These are phyloP conservation scores for Pilobolus umbonatus DNA, from an alignment of 192 early-diverging fungal genomes.

Conservation along the genomic window DNA sequence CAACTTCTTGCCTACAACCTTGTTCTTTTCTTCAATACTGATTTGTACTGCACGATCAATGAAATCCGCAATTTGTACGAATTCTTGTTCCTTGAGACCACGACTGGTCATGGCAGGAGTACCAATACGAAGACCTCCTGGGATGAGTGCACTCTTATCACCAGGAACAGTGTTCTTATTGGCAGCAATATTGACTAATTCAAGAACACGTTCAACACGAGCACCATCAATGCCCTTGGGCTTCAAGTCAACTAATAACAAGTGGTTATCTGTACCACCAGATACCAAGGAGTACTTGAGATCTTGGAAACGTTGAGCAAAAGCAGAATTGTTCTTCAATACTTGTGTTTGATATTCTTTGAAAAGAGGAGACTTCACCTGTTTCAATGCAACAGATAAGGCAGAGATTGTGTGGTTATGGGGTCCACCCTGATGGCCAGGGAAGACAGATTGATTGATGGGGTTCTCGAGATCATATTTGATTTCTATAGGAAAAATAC, in stretches of 20 bases:
- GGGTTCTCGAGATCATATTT: conserved; percentile 90
- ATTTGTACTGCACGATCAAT: conserved; percentile 85
- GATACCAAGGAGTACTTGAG: conserved; percentile 81
- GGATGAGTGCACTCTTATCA: conserved; percentile 90
- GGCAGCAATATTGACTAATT: conserved; percentile 93
- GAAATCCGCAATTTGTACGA: conserved; percentile 80
- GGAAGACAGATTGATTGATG: conserved; percentile 97
- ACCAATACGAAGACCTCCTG: conserved; percentile 91
- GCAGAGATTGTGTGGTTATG: conserved; percentile 99
- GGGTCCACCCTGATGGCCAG: conserved; percentile 97
- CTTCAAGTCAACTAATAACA: conserved; percentile 85
- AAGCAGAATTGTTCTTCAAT: conserved; percentile 82
- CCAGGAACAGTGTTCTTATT: conserved; percentile 99
- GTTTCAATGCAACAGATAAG: conserved; percentile 89
- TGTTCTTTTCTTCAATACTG: conserved; percentile 62
- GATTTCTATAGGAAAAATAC: conserved; percentile 41
- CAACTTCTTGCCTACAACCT: conserved; percentile 66
- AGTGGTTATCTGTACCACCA: conserved; percentile 94
- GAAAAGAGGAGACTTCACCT: conserved; percentile 76
- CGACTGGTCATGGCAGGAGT: conserved; percentile 98
- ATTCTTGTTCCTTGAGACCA: conserved; percentile 82
- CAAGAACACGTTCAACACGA: conserved; percentile 91
- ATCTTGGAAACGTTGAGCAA: conserved; percentile 71
- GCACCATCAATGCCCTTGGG: conserved; percentile 89
- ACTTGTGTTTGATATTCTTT: conserved; percentile 91